phyloP scores from a whole-genome alignment of 2,329 filamentous ascomycete genomes.

The Aureobasidium leucospermi region DNA sequence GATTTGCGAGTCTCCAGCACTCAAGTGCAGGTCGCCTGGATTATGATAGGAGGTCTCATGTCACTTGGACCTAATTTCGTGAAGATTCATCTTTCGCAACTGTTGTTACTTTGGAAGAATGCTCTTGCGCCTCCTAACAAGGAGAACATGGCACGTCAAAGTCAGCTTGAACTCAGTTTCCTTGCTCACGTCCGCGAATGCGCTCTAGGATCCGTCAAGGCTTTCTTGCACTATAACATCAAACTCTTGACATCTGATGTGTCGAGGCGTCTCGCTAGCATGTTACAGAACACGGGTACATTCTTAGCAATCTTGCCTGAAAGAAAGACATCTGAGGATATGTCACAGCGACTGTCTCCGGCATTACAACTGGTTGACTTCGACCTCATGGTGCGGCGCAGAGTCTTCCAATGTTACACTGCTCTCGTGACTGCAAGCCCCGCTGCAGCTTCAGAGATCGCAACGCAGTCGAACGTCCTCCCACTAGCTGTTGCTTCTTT shows the following conservation, averaged over 20 bases:
- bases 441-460: slow-evolving; percentile 71
- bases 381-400: slow-evolving; percentile 84
- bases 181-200: slow-evolving; percentile 92
- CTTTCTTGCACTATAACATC: slow-evolving; percentile 90
- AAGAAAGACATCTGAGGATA: slow-evolving; percentile 81
- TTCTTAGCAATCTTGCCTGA: slow-evolving; percentile 80
- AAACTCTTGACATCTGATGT: slow-evolving; percentile 88
- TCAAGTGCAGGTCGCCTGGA: slow-evolving; percentile 97
- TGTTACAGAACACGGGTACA: slow-evolving; percentile 89
- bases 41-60: slow-evolving; percentile 93
- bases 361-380: slow-evolving; percentile 84
- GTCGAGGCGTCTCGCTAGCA: slow-evolving; percentile 81
- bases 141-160: slow-evolving; percentile 78
- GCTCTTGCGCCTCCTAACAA: slow-evolving; percentile 89
- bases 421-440: slow-evolving; percentile 86
- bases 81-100: slow-evolving; percentile 92
- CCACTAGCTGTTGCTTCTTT: slow-evolving; percentile 87
- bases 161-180: slow-evolving; percentile 82
- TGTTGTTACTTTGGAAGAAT: slow-evolving; percentile 94
- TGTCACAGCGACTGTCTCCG: slow-evolving; percentile 73
- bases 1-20: slow-evolving; percentile 87
- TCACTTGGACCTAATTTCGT: slow-evolving; percentile 95
- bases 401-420: slow-evolving; percentile 90
- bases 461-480: slow-evolving; percentile 85
- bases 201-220: slow-evolving; percentile 80